phyloP scores from a whole-genome alignment of 148 eudicot species.

The Spergularia marina region DNA sequence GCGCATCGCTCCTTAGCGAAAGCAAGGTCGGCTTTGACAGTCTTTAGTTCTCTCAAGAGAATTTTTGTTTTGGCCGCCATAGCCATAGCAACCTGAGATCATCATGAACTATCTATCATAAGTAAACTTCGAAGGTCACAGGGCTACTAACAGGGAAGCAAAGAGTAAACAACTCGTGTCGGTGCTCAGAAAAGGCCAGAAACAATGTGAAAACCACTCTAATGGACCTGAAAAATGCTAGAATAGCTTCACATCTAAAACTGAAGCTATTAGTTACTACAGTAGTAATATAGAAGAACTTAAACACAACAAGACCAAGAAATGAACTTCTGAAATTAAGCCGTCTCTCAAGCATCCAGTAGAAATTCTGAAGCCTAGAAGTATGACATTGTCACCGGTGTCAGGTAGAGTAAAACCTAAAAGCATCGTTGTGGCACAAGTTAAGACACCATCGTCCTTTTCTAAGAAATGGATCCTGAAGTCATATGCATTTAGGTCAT shows the following conservation, averaged over 20 bases:
- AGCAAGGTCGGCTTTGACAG: constrained; percentile 85
- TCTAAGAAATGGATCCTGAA: background rate
- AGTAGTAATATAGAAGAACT: background rate
- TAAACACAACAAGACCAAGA: background rate
- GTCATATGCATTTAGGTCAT: background rate
- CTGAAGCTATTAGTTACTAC: background rate
- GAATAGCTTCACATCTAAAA: background rate
- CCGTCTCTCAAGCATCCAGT: background rate
- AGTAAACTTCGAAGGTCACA: background rate
- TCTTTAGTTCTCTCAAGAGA: constrained; percentile 80
- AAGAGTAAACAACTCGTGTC: background rate
- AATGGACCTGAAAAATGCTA: background rate
- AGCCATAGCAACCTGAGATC: constrained; percentile 79
- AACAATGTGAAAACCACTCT: background rate
- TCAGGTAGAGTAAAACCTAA: background rate
- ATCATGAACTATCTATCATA: constrained; percentile 15
- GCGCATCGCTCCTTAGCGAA: constrained; percentile 88
- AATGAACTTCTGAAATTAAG: background rate
- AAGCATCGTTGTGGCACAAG: background rate
- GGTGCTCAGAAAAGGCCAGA: background rate
- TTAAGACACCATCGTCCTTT: background rate
- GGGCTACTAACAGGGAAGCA: background rate
- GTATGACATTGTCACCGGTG: background rate
- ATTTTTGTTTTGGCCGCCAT: constrained; percentile 91
- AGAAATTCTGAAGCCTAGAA: background rate